Base-by-base conservation (phyloP, 208 protist species). In the Crithidia acanthocephali region DNA sequence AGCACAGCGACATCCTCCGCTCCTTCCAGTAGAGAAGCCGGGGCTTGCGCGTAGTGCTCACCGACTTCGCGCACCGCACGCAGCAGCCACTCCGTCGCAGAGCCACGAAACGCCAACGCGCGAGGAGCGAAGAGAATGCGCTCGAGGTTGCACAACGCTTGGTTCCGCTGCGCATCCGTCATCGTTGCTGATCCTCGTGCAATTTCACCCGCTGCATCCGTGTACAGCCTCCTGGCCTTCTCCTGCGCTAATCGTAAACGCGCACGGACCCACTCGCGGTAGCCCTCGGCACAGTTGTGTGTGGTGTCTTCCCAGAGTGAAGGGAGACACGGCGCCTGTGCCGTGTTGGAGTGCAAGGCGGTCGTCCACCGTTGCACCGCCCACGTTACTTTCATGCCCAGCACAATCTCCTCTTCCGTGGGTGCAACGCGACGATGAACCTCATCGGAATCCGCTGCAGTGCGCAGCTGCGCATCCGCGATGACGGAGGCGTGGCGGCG, bases 341-440 rank as follows among this genome's bases (percentile, higher is more conserved):
- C 27, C 4, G 10, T 25, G 59, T 10, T 42, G 55, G 8, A 40
- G 48, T 51, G 11, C 55, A 55, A 47, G 70, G 30, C 16, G 61
- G 47, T 1, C 44, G n/a, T 68, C 74, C 69, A 84, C 11, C 79
- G 79, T 23, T 61, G 65, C 35, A 84, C 57, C 2, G 79, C 73
- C 79, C 74, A 84, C 8, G 79, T 80, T 9, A 80, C 27, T 32
- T 77, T 75, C 10, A 80, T 74, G 20, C 79, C 79, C 6, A 84
- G 48, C 25, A 80, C 59, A 0, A 84, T 22, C 23, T 79, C 74
- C 20, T 76, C 79, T 28, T 68, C 68, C 0, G 74, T 78, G 16
- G 59, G 37, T 0, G 60, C 4, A 8, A 40, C 28, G 9, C 47
- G 60, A 27, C 8, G 2, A n/a, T 44, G 53, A 18, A 2, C 35